phyloP scores from a whole-genome alignment of 2,329 filamentous ascomycete genomes.

The Nemania sp. region DNA sequence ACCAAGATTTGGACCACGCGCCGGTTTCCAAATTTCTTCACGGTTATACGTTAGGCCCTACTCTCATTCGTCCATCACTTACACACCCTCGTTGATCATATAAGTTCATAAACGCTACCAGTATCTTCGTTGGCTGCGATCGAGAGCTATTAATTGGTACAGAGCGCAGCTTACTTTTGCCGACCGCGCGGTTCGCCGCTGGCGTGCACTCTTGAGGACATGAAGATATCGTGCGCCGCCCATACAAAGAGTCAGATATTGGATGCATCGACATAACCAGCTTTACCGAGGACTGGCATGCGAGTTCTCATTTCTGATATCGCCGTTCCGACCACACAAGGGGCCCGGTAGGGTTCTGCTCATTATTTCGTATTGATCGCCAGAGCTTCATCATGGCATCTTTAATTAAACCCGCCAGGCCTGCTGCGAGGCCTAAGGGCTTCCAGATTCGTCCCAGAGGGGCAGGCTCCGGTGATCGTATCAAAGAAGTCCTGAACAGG shows the following conservation, averaged over 20 bases:
- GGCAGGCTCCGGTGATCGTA: slow-evolving; percentile 54
- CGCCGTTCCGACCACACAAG: neutral
- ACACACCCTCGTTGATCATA: neutral
- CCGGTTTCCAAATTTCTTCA: slow-evolving; percentile 14
- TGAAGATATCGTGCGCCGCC: no score
- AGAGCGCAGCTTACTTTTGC: no score
- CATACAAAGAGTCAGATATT: no score
- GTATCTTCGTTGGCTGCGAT: no score
- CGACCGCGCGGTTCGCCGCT: no score
- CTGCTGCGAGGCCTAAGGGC: slow-evolving; percentile 30
- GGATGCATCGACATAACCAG: neutral
- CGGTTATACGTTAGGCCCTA: slow-evolving; percentile 18
- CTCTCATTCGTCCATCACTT: slow-evolving; percentile 22
- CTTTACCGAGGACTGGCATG: slow-evolving; percentile 12
- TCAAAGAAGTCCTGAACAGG: slow-evolving; percentile 48
- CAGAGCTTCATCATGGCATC: slow-evolving; percentile 57
- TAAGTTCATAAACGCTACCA: no score
- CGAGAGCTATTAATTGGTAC: no score
- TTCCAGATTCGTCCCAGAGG: slow-evolving; percentile 48
- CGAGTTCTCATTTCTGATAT: neutral
- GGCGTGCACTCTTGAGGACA: neutral
- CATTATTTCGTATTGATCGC: no score
- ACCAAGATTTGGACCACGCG: slow-evolving; percentile 1
- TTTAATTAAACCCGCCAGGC: slow-evolving; percentile 48
- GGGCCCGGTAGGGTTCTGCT: no score